Percentiles rank a stretch among this genome's conserved stretches.
phyloP scores from a whole-genome alignment of 768 basidiomycete genomes.

The Leccinum sublutescens region DNA sequence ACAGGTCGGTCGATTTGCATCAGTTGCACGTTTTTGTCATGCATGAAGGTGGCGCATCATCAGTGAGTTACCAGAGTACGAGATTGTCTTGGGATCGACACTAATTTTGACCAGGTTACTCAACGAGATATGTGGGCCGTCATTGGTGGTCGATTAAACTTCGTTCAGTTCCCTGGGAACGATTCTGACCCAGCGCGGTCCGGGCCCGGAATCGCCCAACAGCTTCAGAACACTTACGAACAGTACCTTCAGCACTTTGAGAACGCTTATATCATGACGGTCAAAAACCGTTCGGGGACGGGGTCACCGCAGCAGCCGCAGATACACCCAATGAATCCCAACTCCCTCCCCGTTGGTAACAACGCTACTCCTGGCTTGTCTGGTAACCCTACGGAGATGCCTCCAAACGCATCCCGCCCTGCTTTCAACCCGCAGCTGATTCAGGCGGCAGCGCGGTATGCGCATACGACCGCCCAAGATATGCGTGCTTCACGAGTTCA shows the following conservation, averaged over 20 bases:
- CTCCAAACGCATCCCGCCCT: conserved; percentile 14
- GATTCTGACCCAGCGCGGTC: conserved; percentile 60
- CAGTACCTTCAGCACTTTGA: conserved; percentile 60
- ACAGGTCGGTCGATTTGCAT: conserved; percentile 58
- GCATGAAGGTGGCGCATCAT: conserved; percentile 49
- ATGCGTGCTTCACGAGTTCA: conserved; percentile 51
- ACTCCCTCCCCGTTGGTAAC: conserved; percentile 9
- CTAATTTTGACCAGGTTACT: conserved; percentile 42
- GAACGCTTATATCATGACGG: conserved; percentile 45
- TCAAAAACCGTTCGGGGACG: conserved; percentile 24
- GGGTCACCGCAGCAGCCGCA: conserved; percentile 14
- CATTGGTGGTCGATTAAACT: conserved; percentile 66
- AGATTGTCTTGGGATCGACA: conserved; percentile 7
- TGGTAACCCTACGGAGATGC: conserved; percentile 21
- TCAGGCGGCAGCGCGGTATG: conserved; percentile 46
- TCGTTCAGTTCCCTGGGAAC: conserved; percentile 61
- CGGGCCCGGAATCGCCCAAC: conserved; percentile 60
- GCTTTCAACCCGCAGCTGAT: conserved; percentile 35
- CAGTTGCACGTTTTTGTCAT: conserved; percentile 58
- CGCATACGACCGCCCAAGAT: conserved; percentile 45
- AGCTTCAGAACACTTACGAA: conserved; percentile 59
- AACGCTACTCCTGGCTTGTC: conserved; percentile 8
- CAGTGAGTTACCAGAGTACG: conserved; percentile 37
- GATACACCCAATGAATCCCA: conserved; percentile 15
- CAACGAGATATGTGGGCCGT: conserved; percentile 60